Conservation (phyloP, 805 yeast genomes). For the Suhomyces tanzawaensis region DNA sequence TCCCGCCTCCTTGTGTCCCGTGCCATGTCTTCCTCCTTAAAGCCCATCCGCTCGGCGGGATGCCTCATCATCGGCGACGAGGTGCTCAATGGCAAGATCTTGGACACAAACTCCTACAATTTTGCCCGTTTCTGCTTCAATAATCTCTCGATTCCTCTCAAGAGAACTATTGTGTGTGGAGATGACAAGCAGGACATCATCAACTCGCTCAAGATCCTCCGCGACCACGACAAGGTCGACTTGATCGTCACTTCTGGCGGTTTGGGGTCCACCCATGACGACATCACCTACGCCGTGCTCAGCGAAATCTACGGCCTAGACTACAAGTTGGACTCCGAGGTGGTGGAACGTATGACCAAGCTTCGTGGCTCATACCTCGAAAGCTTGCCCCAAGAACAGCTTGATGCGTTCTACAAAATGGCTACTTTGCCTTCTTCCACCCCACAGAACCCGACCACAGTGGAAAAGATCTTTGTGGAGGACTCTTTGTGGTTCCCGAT, state of each 20-base stretch:
- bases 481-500: slow-evolving; percentile 82
- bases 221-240: slow-evolving; percentile 48
- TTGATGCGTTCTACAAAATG: slow-evolving; percentile 69
- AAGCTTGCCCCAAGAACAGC: slow-evolving; percentile 41
- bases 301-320: slow-evolving; percentile 60
- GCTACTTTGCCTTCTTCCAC: slow-evolving; percentile 66
- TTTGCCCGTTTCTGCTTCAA: slow-evolving; percentile 71
- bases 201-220: slow-evolving; percentile 48
- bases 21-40: no score
- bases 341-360: slow-evolving; percentile 57
- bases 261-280: slow-evolving; percentile 91
- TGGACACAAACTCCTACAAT: slow-evolving; percentile 70
- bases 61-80: slow-evolving; percentile 81
- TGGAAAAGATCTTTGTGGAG: slow-evolving; percentile 40
- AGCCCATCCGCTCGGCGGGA: slow-evolving; percentile 39
- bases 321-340: slow-evolving; percentile 50
- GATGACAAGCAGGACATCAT: slow-evolving; percentile 70
- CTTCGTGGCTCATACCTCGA: slow-evolving; percentile 39
- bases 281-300: slow-evolving; percentile 76
- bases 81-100: slow-evolving; percentile 79
- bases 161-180: slow-evolving; percentile 69
- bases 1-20: no score
- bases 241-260: slow-evolving; percentile 69
- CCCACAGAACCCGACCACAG: slow-evolving; percentile 19
- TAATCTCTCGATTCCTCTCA: slow-evolving; percentile 60